These are phyloP conservation scores for Melanogaster broomeanus DNA, from an alignment of 768 basidiomycete species.

Conservation along the genomic window DNA sequence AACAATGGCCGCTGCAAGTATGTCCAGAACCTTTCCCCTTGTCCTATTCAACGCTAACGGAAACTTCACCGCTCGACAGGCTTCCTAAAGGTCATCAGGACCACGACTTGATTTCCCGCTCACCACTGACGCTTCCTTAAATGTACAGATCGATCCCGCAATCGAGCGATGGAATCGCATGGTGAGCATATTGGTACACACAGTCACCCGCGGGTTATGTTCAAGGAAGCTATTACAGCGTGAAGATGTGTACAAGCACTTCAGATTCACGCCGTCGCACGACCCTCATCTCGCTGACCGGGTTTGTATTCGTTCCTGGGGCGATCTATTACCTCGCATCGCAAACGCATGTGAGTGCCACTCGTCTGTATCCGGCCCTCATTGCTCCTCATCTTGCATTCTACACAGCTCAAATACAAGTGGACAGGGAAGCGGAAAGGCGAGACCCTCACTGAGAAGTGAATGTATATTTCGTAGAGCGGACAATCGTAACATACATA, in stretches of 20 bases:
- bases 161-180: conserved; percentile 63
- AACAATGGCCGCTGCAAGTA: conserved; percentile 72
- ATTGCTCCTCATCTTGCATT: conserved; percentile 5
- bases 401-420: conserved; percentile 49
- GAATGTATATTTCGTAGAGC: conserved; percentile 5
- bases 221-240: conserved; percentile 48
- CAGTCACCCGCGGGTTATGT: background rate
- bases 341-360: conserved; percentile 36
- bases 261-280: conserved; percentile 76
- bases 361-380: conserved; percentile 24
- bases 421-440: conserved; percentile 54
- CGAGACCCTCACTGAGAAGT: conserved; percentile 39
- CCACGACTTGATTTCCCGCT: background rate
- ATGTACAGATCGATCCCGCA: conserved; percentile 49
- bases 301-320: conserved; percentile 66
- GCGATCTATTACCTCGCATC: conserved; percentile 48
- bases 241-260: conserved; percentile 81
- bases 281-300: conserved; percentile 60
- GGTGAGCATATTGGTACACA: conserved; percentile 38
- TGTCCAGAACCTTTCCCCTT: conserved; percentile 16
- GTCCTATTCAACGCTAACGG: conserved; percentile 11
- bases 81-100: conserved; percentile 52
- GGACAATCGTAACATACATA: conserved; percentile 1
- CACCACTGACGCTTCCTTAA: background rate
- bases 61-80: conserved; percentile 38